Conservation (phyloP, 75 land plant species). For the Ceratopteris richardii region DNA sequence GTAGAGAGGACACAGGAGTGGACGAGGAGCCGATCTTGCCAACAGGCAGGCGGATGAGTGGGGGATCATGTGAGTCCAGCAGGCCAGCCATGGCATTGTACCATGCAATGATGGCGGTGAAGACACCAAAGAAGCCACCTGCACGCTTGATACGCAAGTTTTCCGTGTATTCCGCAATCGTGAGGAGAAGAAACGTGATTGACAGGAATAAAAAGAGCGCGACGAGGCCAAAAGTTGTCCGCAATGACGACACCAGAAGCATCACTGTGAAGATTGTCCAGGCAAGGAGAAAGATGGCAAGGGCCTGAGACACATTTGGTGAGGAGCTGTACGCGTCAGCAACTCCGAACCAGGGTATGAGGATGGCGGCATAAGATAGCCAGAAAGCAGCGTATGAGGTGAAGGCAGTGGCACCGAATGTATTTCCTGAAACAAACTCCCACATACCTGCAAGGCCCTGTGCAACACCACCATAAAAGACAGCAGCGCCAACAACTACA, state of each 20-base stretch:
- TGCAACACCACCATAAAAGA: conserved; percentile 11
- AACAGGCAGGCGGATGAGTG: conserved; percentile 8
- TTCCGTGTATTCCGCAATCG: not conserved
- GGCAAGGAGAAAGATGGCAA: conserved; percentile 12
- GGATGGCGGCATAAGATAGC: conserved; percentile 20
- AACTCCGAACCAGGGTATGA: conserved; percentile 17
- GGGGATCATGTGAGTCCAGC: conserved; percentile 1
- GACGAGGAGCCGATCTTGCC: conserved; percentile 8
- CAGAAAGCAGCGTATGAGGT: conserved; percentile 19
- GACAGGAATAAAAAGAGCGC: conserved; percentile 10
- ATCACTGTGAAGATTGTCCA: conserved; percentile 21
- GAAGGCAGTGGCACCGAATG: conserved; percentile 24
- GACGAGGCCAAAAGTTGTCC: conserved; percentile 1
- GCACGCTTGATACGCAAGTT: conserved; percentile 1
- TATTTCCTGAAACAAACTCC: conserved; percentile 16
- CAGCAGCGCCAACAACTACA: conserved; percentile 10
- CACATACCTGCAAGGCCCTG: conserved; percentile 22
- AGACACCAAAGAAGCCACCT: conserved; percentile 17
- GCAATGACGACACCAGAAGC: conserved; percentile 8
- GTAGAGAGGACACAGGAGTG: not conserved
- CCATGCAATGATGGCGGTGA: conserved; percentile 16
- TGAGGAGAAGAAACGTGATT: conserved; percentile 8
- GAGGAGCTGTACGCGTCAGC: not conserved
- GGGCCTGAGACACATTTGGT: not conserved
- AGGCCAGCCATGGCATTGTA: conserved; percentile 10